phyloP scores from a whole-genome alignment of 495 filamentous ascomycete genomes.

The Bombardia bombarda region DNA sequence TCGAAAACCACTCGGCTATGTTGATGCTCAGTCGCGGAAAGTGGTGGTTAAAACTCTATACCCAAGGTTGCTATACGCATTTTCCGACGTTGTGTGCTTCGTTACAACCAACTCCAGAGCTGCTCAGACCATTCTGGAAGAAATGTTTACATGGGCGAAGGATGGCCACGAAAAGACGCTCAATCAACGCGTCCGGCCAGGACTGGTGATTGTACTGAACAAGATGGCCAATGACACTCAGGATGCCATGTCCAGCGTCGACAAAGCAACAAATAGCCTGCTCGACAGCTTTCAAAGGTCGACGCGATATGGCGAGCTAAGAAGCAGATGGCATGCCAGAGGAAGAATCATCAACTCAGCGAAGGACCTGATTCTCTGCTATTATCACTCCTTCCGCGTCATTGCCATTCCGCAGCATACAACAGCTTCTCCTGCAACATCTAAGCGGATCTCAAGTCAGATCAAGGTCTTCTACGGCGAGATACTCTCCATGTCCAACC shows the following conservation, averaged over 20 bases:
- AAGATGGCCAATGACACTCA: constrained; percentile 19
- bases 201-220: constrained; percentile 41
- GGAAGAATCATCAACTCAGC: constrained; percentile 16
- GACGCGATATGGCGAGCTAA: constrained; percentile 3
- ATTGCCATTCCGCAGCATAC: constrained; percentile 12
- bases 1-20: constrained; percentile 3
- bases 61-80: constrained; percentile 41
- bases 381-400: constrained; percentile 23
- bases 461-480: constrained; percentile 15
- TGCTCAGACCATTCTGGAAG: constrained; percentile 17
- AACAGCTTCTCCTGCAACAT: constrained; percentile 5
- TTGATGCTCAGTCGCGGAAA: constrained; percentile 5
- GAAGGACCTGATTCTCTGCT: constrained; percentile 25
- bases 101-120: constrained; percentile 25
- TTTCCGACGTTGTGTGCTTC: constrained; percentile 42
- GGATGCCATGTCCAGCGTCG: constrained; percentile 8
- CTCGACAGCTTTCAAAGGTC: constrained; percentile 11
- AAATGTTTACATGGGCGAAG: constrained; percentile 25
- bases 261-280: constrained; percentile 8
- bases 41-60: constrained; percentile 35
- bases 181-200: constrained; percentile 40
- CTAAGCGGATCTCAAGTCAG: constrained; percentile 6
- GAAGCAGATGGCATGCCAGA: constrained; percentile 6
- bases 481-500: constrained; percentile 5
- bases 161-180: constrained; percentile 27